Evolutionary conservation across 2,329 filamentous ascomycete genomes (phyloP), one percentile per base, ranked within the genome.

Genomic region (Colletotrichum sp.): DNA sequence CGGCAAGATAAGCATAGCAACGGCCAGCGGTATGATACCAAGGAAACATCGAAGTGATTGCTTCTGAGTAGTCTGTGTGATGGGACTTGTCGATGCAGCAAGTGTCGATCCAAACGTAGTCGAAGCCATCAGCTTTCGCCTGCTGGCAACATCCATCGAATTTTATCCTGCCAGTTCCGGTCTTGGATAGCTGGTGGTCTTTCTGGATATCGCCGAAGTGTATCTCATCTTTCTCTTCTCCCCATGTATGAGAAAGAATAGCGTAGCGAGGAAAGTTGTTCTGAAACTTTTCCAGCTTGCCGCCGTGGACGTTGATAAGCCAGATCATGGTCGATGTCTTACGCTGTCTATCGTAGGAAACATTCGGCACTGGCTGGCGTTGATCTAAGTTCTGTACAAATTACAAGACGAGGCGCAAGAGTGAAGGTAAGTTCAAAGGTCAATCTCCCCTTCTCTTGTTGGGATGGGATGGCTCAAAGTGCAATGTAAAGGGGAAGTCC

Each of bases 321-420:
- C n/a, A 48, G 3, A 21, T 48, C 43, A 48, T 48, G 2, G 10
- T 48, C 18, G 10, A 8, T 10, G 0, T n/a, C 18, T 43, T n/a
- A 10, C 1, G 38, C 38, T 18, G 36, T 18, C 16, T 38, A 5
- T 38, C 8, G 8, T 38, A 1, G 1, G 8, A 38, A 38, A 38
- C 0, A 38, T 9, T 18, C 0, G 0, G 8, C 1, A 38, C 36
- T 38, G 16, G 36, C 5, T 38, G 36, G 18, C 0, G 36, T 18
- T 16, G 34, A 16, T 16, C 7, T 15, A 15, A 36, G 34, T 15
- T 16, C 34, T 36, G 34, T 16, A 36, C 15, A 16, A 1, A 16
- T 36, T 36, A 8, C 15, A 36, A 36, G 34, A 36, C 15, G 15
- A 36, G 36, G 4, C 8, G 36, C 16, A 38, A 38, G 16, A 1